Evolutionary conservation across 257 asterid genomes (phyloP).

Genomic region (Fraxinus anomala): DNA sequence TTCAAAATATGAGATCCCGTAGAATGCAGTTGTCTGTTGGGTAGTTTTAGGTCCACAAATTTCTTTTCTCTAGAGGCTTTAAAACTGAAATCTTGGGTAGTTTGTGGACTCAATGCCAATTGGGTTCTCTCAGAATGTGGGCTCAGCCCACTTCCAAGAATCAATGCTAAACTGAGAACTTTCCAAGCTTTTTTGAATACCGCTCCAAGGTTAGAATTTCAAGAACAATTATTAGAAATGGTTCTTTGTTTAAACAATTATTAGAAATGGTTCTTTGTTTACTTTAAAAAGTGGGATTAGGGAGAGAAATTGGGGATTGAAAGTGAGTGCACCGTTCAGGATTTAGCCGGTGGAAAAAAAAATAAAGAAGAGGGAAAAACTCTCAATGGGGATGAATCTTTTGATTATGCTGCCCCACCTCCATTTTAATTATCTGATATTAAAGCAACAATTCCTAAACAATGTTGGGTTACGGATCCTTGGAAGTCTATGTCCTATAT

Average conservation of each 20-base stretch:
- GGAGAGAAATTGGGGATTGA: slow-evolving; percentile 64
- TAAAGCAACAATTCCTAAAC: slow-evolving; percentile 85
- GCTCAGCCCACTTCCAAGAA: slow-evolving; percentile 42
- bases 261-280: not conserved
- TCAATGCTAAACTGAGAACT: slow-evolving; percentile 46
- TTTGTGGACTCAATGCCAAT: no score
- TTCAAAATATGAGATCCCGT: no score
- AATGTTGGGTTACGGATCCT: slow-evolving; percentile 93
- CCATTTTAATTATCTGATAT: slow-evolving; percentile 81
- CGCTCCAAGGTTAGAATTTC: slow-evolving; percentile 41
- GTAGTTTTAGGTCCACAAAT: no score
- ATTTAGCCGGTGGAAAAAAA: slow-evolving; percentile 48
- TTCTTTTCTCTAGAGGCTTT: no score
- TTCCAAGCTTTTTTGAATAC: slow-evolving; percentile 22
- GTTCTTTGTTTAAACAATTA: slow-evolving; percentile 15
- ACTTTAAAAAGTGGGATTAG: slow-evolving; percentile 23
- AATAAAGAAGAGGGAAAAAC: slow-evolving; percentile 11
- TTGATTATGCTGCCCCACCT: slow-evolving; percentile 80
- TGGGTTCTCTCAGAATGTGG: slow-evolving; percentile 24
- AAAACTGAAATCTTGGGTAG: no score
- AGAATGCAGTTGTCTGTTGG: no score
- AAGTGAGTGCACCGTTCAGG: slow-evolving; percentile 67
- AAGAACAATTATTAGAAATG: slow-evolving; percentile 25
- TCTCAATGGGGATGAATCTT: slow-evolving; percentile 24
- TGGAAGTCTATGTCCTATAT: slow-evolving; percentile 75